Base-by-base conservation (phyloP, 2,329 filamentous ascomycete species). In the Exophiala mesophila region DNA sequence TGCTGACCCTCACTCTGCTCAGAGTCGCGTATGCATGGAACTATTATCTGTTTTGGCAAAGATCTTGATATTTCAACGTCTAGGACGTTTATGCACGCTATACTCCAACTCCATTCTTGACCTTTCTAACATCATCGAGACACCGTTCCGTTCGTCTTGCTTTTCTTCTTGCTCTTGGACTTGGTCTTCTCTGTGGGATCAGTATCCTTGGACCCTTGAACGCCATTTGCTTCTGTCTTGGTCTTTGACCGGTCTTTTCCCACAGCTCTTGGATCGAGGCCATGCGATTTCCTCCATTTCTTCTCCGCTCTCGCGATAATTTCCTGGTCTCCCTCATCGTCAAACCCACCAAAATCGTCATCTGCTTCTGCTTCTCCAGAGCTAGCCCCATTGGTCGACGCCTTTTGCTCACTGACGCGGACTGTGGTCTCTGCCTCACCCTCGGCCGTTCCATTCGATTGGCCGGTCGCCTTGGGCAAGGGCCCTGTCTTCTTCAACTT, bases 401-500 rank as follows among this genome's bases (percentile, higher is more conserved):
- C 12, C 23, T 26, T 26, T 26, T 6, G 7, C 12, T 26, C 23
- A 6, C 12, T 12, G 23, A 26, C 23, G n/a, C n/a, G n/a, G 7
- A 26, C 7, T 7, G 23, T 7, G 9, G 59, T 64, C 5, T 63
- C 62, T n/a, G 30, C 31, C 17, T 44, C 43, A 19, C 44, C 42
- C 13, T 39, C 49, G 18, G 19, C 17, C 17, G 33, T 16, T 15
- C 30, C 46, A 16, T 55, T 41, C 21, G 63, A 59, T 17, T 55
- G 41, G 7, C 51, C 38, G 16, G 57, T 34, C 8, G 29, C 37
- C 19, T 53, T 41, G 24, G 85, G 82, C 29, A 85, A 86, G 3
- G 87, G 84, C 0, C 80, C 90, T 12, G 79, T 79, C 76, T 98
- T 98, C 68, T 94, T 89, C 69, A 98, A 85, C 67, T 98, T 98